Conservation (phyloP, 176 grass and related monocot genomes). For the Pontederia paniculata region DNA sequence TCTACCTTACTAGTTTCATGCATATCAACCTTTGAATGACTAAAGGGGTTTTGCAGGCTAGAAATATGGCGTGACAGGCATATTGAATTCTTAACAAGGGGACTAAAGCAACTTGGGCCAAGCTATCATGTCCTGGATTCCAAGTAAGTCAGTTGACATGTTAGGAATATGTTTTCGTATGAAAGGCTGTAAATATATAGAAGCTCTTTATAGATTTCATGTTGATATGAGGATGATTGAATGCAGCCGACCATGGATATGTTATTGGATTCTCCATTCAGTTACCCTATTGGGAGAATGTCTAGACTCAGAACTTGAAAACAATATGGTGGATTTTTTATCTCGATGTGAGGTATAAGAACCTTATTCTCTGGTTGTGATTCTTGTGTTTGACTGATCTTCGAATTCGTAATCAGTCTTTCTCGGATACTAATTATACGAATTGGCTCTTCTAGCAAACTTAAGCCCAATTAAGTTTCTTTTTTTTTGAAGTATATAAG, state of each 20-base stretch:
- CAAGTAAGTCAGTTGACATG: conserved; percentile 33
- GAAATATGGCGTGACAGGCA: conserved; percentile 73
- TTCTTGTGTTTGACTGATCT: no score
- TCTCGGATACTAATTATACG: no score
- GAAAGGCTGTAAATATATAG: conserved; percentile 1
- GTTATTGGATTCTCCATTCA: conserved; percentile 90
- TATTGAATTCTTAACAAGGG: conserved; percentile 49
- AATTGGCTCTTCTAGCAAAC: no score
- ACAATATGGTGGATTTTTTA: conserved; percentile 64
- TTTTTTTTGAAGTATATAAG: no score
- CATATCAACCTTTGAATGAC: neutral
- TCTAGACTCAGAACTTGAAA: conserved; percentile 58
- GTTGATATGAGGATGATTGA: conserved; percentile 7
- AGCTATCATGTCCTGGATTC: conserved; percentile 77
- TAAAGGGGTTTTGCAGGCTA: conserved; percentile 32
- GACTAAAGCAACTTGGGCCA: conserved; percentile 45
- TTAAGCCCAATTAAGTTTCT: no score
- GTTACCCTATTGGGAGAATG: conserved; percentile 64
- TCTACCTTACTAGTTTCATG: no score
- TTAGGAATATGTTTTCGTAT: conserved; percentile 2
- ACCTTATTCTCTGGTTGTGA: neutral
- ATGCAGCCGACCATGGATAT: conserved; percentile 82
- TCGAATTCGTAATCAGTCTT: no score
- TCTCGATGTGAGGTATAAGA: conserved; percentile 67
- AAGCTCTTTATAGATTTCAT: neutral